Evolutionary conservation across 2,329 filamentous ascomycete species (phyloP).

Genomic region (Biscogniauxia sp.): DNA sequence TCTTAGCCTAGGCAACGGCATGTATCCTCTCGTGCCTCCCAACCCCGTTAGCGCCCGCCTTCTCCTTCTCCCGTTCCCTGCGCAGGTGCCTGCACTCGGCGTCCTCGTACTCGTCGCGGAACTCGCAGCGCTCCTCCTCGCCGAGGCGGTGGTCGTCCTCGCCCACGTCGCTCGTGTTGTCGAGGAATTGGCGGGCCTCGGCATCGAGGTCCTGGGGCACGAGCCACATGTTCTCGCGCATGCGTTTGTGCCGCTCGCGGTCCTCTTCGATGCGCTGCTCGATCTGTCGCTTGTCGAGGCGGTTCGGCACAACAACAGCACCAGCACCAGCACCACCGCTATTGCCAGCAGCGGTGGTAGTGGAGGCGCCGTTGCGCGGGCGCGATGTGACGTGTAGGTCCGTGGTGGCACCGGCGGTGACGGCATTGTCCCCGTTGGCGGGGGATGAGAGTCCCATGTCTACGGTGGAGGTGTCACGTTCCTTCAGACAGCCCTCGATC

Average conservation of each 20-base stretch:
- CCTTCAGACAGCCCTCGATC: conserved; percentile 79
- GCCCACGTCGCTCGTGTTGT: conserved; percentile 80
- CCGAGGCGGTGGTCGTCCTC: conserved; percentile 81
- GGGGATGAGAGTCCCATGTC: conserved; percentile 55
- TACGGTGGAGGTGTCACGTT: conserved; percentile 65
- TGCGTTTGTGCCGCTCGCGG: conserved; percentile 86
- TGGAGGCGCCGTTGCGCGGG: conserved; percentile 29
- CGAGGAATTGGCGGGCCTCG: conserved; percentile 81
- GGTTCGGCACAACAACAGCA: conserved; percentile 21
- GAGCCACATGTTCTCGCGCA: conserved; percentile 92
- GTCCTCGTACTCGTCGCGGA: conserved; percentile 11
- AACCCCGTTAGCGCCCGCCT: too few species aligned
- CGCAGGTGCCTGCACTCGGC: conserved; percentile 16
- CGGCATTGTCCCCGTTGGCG: conserved; percentile 36
- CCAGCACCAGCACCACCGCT: too few species aligned
- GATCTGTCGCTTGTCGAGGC: conserved; percentile 80
- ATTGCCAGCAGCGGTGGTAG: background rate
- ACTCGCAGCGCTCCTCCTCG: conserved; percentile 66
- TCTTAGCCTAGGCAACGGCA: too few species aligned
- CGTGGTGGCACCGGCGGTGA: conserved; percentile 40
- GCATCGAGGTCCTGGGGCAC: conserved; percentile 63
- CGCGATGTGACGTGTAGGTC: conserved; percentile 36
- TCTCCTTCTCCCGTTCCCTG: background rate
- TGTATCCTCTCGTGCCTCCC: too few species aligned
- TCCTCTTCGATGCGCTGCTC: conserved; percentile 98